Conservation (phyloP, 345 rosid species). For the Eucalyptus fibrosa region DNA sequence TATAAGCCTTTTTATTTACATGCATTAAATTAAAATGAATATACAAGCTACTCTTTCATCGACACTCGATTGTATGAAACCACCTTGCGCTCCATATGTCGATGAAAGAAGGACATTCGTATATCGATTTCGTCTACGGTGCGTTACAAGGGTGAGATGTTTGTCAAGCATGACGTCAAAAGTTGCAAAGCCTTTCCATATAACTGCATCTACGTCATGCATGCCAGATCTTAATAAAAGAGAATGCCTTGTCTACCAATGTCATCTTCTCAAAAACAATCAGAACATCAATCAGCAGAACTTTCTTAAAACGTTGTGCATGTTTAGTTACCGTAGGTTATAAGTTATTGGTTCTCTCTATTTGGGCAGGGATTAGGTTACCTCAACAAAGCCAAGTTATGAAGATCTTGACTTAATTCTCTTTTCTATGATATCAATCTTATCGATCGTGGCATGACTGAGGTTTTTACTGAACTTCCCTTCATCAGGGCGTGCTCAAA, state of each 20-base stretch:
- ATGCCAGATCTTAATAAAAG: neutral
- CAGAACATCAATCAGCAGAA: neutral
- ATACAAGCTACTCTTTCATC: neutral
- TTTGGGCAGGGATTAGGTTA: neutral
- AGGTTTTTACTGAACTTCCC: neutral
- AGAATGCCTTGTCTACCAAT: neutral
- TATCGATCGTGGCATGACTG: neutral
- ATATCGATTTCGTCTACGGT: neutral
- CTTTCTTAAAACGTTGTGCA: neutral
- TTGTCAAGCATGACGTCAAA: neutral
- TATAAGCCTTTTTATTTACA: neutral
- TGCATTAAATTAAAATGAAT: neutral
- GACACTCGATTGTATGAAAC: neutral
- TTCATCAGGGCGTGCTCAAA: conserved; percentile 3
- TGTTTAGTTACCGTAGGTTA: neutral
- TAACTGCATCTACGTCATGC: neutral
- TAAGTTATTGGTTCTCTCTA: neutral
- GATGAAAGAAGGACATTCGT: neutral
- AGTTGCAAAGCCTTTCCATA: neutral
- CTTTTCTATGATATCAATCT: neutral
- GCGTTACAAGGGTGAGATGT: neutral
- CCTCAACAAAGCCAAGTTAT: neutral
- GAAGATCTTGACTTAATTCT: neutral
- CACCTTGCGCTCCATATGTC: neutral
- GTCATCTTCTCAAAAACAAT: neutral